Conservation (phyloP, 2,329 filamentous ascomycete species). For the Sarocladium kiliense region DNA sequence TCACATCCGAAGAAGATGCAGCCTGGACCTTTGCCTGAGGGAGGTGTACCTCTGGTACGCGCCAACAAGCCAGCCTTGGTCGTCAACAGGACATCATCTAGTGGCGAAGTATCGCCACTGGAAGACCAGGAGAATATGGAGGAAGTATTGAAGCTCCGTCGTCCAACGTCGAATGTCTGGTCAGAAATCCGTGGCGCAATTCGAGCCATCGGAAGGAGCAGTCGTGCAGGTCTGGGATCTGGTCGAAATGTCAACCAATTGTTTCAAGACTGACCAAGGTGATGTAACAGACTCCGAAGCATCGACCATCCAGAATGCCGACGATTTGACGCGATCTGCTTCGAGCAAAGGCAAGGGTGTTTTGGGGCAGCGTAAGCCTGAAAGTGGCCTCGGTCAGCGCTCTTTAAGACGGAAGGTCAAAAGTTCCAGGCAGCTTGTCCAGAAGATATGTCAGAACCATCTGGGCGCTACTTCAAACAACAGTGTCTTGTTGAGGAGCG, state of each 20-base stretch:
- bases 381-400: background rate
- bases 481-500: background rate
- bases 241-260: too few species aligned
- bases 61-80: background rate
- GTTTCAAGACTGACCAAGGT: background rate
- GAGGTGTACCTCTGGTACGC: background rate
- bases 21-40: background rate
- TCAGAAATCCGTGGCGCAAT: slow-evolving; percentile 29
- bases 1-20: background rate
- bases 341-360: background rate
- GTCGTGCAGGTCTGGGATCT: slow-evolving; percentile 21
- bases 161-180: slow-evolving; percentile 26
- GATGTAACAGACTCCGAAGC: background rate
- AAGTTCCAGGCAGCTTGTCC: slow-evolving; percentile 15
- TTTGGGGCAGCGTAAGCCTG: background rate
- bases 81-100: background rate
- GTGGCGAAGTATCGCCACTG: background rate
- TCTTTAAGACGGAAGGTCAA: background rate
- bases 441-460: background rate
- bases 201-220: slow-evolving; percentile 25
- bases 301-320: background rate
- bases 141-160: slow-evolving; percentile 18
- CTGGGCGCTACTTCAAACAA: background rate
- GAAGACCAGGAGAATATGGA: slow-evolving; percentile 12
- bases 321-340: background rate